phyloP scores from a whole-genome alignment of 352 stramenopile species.

The Phytopythium helicoides region DNA sequence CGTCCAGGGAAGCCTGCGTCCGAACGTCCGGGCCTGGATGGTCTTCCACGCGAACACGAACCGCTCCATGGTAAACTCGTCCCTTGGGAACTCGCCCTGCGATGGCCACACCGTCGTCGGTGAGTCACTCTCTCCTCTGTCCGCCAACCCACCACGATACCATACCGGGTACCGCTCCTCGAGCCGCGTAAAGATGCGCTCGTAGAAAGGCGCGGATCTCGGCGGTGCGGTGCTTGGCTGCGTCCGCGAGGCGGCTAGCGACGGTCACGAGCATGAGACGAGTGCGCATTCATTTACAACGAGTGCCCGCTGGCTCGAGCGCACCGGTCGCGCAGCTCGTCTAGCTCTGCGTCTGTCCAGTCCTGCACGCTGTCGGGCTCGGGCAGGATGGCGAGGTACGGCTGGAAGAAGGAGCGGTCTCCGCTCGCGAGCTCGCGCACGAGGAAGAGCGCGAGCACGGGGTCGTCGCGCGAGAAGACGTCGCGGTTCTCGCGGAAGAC shows the following conservation, averaged over 20 bases:
- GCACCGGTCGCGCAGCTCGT: slow-evolving; percentile 69
- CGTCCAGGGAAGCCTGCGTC: slow-evolving; percentile 86
- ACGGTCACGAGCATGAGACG: neutral
- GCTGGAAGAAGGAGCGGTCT: slow-evolving; percentile 79
- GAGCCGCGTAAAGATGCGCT: slow-evolving; percentile 43
- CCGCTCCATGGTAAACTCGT: slow-evolving; percentile 56
- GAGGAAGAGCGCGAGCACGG: slow-evolving; percentile 81
- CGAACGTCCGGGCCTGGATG: slow-evolving; percentile 91
- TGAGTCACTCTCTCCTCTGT: neutral
- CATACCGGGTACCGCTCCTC: slow-evolving; percentile 47
- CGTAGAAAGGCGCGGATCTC: slow-evolving; percentile 67
- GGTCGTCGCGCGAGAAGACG: slow-evolving; percentile 78
- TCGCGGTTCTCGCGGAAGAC: slow-evolving; percentile 55
- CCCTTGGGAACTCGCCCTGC: slow-evolving; percentile 41
- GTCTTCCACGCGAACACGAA: slow-evolving; percentile 89
- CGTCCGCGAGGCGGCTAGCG: slow-evolving; percentile 40
- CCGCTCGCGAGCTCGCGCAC: slow-evolving; percentile 66
- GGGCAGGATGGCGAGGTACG: slow-evolving; percentile 85
- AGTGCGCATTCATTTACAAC: neutral
- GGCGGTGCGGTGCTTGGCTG: slow-evolving; percentile 35
- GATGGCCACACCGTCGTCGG: neutral
- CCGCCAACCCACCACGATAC: slow-evolving; percentile 3
- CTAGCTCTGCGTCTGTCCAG: slow-evolving; percentile 69
- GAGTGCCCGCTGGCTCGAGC: neutral
- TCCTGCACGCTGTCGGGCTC: slow-evolving; percentile 76